Evolutionary conservation across 2,329 filamentous ascomycete species (phyloP).

Genomic region (Fusarium acutatum): DNA sequence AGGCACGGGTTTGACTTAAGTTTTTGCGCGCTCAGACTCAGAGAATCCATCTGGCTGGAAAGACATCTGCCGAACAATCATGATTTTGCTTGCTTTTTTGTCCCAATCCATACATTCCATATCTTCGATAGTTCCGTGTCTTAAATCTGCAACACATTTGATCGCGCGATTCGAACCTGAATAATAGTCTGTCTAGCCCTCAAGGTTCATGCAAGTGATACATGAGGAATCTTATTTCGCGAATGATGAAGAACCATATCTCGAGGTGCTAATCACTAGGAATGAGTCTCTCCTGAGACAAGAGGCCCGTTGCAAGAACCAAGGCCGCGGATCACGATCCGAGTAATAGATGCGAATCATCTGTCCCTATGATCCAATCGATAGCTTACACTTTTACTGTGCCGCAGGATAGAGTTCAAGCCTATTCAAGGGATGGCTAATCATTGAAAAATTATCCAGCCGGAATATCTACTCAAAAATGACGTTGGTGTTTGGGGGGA

Average conservation of each 20-base stretch:
- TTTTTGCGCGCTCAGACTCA: slow-evolving; percentile 34
- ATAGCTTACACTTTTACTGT: slow-evolving; percentile 5
- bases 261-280: not conserved
- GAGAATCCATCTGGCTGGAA: slow-evolving; percentile 22
- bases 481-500: slow-evolving; percentile 1
- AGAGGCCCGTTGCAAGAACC: slow-evolving; percentile 1
- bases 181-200: not conserved
- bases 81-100: slow-evolving; percentile 1
- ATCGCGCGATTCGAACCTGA: not conserved
- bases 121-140: not conserved
- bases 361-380: slow-evolving; percentile 1
- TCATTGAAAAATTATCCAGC: not conserved
- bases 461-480: not conserved
- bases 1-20: not conserved
- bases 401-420: slow-evolving; percentile 21
- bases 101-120: not conserved
- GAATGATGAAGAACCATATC: not conserved
- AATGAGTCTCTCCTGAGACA: slow-evolving; percentile 4
- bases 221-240: not conserved
- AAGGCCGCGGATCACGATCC: not conserved
- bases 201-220: slow-evolving; percentile 5
- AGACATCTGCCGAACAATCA: slow-evolving; percentile 11
- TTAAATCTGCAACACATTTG: slow-evolving; percentile 8
- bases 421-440: not conserved
- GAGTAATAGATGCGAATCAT: not conserved